Evolutionary conservation across 176 grass and related monocot genomes (phyloP).

Genomic region (Oryza glaberrima): DNA sequence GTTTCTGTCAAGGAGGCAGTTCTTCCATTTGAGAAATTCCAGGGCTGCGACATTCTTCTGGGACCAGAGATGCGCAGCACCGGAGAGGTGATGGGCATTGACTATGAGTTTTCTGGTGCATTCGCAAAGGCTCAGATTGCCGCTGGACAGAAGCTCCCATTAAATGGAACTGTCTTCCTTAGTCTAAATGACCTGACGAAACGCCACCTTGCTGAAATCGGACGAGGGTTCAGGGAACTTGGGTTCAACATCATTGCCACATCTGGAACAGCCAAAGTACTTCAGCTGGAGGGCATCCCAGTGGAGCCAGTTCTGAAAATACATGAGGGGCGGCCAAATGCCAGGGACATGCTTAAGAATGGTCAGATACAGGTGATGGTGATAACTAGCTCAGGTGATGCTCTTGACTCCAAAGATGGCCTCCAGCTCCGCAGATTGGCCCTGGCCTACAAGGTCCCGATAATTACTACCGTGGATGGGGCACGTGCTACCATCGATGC

Average conservation of each 20-base stretch:
- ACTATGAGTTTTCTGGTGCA: conserved; percentile 81
- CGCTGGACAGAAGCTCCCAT: conserved; percentile 87
- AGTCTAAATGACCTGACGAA: conserved; percentile 95
- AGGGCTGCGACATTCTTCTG: conserved; percentile 98
- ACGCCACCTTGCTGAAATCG: conserved; percentile 78
- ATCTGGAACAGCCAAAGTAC: conserved; percentile 86
- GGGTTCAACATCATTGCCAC: conserved; percentile 88
- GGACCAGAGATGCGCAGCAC: conserved; percentile 99
- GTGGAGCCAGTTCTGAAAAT: conserved; percentile 94
- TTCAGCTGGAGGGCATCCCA: conserved; percentile 74
- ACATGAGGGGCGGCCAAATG: conserved; percentile 91
- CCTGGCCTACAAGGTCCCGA: conserved; percentile 82
- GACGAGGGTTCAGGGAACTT: conserved; percentile 66
- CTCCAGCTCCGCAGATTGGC: conserved; percentile 87
- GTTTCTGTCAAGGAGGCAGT: conserved; percentile 97
- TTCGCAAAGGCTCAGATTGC: conserved; percentile 99
- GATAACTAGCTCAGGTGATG: conserved; percentile 93
- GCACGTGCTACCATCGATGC: conserved; percentile 86
- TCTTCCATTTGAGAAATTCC: conserved; percentile 98
- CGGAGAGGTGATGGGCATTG: conserved; percentile 99
- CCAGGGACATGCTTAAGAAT: conserved; percentile 86
- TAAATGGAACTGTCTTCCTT: conserved; percentile 77
- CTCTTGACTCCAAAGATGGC: conserved; percentile 82
- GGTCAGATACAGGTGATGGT: conserved; percentile 95
- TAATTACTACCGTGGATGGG: conserved; percentile 94